phyloP scores from a whole-genome alignment of 2,329 filamentous ascomycete genomes.

The Hypoxylon sp. region DNA sequence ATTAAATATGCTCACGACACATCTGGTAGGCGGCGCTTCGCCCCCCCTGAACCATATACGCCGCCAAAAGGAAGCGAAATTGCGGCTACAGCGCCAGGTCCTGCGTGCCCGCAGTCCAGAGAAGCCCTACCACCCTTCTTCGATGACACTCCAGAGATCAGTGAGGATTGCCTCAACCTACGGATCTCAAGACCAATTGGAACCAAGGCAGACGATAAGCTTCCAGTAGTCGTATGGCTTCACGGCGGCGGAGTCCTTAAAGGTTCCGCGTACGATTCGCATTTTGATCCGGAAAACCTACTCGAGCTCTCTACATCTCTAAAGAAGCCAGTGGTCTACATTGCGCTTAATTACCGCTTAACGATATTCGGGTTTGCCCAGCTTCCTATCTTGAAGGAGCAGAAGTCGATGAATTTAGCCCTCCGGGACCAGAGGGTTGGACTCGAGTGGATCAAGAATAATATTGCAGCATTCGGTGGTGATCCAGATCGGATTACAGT shows the following conservation, averaged over 20 bases:
- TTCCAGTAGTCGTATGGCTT: conserved; percentile 52
- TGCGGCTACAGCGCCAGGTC: conserved; percentile 46
- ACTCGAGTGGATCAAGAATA: conserved; percentile 52
- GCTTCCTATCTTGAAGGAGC: conserved; percentile 46
- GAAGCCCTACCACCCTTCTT: conserved; percentile 49
- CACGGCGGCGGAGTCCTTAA: conserved; percentile 51
- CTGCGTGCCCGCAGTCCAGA: conserved; percentile 51
- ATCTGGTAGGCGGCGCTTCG: conserved; percentile 48
- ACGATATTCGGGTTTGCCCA: conserved; percentile 55
- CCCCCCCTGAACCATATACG: conserved; percentile 49
- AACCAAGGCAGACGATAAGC: conserved; percentile 30
- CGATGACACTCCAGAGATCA: conserved; percentile 44
- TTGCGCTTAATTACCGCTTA: conserved; percentile 50
- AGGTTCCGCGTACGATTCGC: conserved; percentile 48
- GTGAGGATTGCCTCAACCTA: conserved; percentile 52
- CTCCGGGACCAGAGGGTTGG: conserved; percentile 50
- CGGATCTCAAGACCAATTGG: conserved; percentile 50
- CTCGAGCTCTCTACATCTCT: conserved; percentile 40
- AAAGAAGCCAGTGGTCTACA: conserved; percentile 51
- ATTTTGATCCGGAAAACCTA: conserved; percentile 48
- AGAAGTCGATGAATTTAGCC: conserved; percentile 51
- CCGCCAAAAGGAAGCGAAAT: conserved; percentile 46
- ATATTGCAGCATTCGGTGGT: conserved; percentile 51
- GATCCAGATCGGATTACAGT: conserved; percentile 48
- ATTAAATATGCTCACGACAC: conserved; percentile 52